phyloP scores from a whole-genome alignment of 2,329 filamentous ascomycete genomes.

The Pestalotiopsis sp. region DNA sequence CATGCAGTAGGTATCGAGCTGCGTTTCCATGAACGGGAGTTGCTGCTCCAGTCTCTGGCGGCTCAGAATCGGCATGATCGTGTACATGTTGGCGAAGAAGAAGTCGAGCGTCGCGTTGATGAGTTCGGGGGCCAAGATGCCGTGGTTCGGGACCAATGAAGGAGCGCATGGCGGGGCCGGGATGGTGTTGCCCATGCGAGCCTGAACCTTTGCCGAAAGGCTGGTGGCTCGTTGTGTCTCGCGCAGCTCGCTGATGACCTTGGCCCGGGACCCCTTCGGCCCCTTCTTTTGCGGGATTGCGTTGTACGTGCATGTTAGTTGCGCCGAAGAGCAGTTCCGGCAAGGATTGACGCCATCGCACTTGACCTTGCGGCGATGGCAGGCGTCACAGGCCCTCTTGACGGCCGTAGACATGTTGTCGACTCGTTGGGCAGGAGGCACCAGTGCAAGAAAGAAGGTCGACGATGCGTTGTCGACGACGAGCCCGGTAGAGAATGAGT shows the following conservation, averaged over 20 bases:
- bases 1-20: conserved; percentile 66
- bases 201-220: conserved; percentile 64
- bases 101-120: conserved; percentile 69
- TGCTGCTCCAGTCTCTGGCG: conserved; percentile 61
- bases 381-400: conserved; percentile 68
- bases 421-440: neutral
- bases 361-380: conserved; percentile 75
- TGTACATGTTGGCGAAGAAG: conserved; percentile 70
- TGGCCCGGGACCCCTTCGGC: conserved; percentile 73
- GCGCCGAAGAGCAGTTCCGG: conserved; percentile 69
- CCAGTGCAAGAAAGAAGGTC: neutral
- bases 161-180: conserved; percentile 50
- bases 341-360: conserved; percentile 74
- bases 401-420: conserved; percentile 40
- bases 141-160: conserved; percentile 57
- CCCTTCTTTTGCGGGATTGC: conserved; percentile 77
- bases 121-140: conserved; percentile 63
- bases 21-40: conserved; percentile 62
- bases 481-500: neutral
- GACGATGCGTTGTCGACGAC: neutral
- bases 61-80: conserved; percentile 65
- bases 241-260: conserved; percentile 74
- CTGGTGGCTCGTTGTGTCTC: conserved; percentile 70
- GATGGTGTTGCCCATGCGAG: conserved; percentile 57
- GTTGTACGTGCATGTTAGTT: conserved; percentile 74